Evolutionary conservation across 1,139 yeast genomes (phyloP).

Genomic region (Yamadazyma conglobata): DNA sequence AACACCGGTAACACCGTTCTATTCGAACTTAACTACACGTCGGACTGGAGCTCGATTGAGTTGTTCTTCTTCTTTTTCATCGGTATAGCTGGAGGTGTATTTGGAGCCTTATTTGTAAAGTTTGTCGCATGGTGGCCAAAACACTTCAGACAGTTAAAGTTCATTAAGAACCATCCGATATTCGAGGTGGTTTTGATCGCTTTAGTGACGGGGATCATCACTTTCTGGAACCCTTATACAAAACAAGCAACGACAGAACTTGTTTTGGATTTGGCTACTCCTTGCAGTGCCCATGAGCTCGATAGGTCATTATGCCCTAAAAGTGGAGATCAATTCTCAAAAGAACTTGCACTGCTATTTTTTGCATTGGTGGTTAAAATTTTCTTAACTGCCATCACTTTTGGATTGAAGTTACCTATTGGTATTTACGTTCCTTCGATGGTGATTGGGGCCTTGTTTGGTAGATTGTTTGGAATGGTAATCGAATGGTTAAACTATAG

Average conservation of each 20-base stretch:
- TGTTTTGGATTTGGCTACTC: constrained; percentile 50
- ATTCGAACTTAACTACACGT: constrained; percentile 52
- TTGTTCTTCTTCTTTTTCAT: constrained; percentile 45
- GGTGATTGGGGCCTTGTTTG: constrained; percentile 67
- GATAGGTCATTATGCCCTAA: constrained; percentile 44
- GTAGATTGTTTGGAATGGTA: constrained; percentile 50
- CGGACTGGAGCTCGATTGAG: constrained; percentile 55
- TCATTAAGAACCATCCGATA: constrained; percentile 40
- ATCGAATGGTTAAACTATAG: constrained; percentile 37
- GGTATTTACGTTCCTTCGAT: constrained; percentile 70
- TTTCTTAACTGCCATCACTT: constrained; percentile 49
- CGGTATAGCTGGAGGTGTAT: constrained; percentile 57
- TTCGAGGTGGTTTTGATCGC: constrained; percentile 50
- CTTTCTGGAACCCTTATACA: constrained; percentile 54
- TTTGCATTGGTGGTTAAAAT: constrained; percentile 48
- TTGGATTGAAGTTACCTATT: constrained; percentile 61
- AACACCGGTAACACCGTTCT: constrained; percentile 62
- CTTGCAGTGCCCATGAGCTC: constrained; percentile 32
- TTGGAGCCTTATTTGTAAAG: constrained; percentile 54
- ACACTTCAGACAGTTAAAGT: constrained; percentile 30
- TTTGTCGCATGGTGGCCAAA: constrained; percentile 51
- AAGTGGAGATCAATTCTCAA: constrained; percentile 23
- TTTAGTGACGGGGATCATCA: constrained; percentile 44
- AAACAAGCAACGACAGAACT: constrained; percentile 54
- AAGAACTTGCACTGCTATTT: constrained; percentile 32